These are phyloP conservation scores for Candida gigantensis DNA, from an alignment of 1,139 yeast genomes.

Conservation along the genomic window DNA sequence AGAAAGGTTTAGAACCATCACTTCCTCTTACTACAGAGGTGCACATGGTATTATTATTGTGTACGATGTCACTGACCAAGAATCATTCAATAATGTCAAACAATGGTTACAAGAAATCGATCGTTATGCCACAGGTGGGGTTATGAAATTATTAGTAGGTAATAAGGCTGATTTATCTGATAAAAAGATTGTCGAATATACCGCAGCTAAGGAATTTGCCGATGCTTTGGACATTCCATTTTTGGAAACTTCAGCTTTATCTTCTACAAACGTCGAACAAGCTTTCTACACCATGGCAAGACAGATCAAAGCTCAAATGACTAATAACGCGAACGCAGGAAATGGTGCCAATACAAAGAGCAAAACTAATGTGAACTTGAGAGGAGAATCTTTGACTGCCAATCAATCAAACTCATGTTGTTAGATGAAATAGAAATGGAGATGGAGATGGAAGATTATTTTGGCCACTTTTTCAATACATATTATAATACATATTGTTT, in stretches of 20 bases:
- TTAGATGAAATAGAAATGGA: slow-evolving; percentile 34
- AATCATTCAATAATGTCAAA: slow-evolving; percentile 93
- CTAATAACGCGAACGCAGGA: slow-evolving; percentile 56
- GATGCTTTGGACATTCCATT: slow-evolving; percentile 95
- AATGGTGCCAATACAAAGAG: slow-evolving; percentile 39
- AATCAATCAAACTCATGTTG: slow-evolving; percentile 78
- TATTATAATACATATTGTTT: slow-evolving; percentile 6
- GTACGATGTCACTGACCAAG: slow-evolving; percentile 97
- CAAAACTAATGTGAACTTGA: slow-evolving; percentile 78
- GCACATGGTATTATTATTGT: slow-evolving; percentile 98
- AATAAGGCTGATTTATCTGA: slow-evolving; percentile 94
- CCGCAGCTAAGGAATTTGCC: slow-evolving; percentile 97
- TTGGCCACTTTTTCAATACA: slow-evolving; percentile 1
- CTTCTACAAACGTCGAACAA: slow-evolving; percentile 95
- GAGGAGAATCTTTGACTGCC: slow-evolving; percentile 82
- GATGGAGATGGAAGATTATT: background rate
- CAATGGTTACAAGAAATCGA: slow-evolving; percentile 99
- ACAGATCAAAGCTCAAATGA: slow-evolving; percentile 96
- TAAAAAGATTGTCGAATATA: slow-evolving; percentile 93
- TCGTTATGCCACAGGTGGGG: slow-evolving; percentile 97
- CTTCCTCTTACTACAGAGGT: slow-evolving; percentile 96
- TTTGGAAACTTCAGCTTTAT: slow-evolving; percentile 94
- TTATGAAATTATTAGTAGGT: slow-evolving; percentile 92
- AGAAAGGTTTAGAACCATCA: slow-evolving; percentile 96
- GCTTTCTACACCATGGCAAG: slow-evolving; percentile 99